Conservation (phyloP, 805 yeast genomes). For the Cyberlindnera mrakii region DNA sequence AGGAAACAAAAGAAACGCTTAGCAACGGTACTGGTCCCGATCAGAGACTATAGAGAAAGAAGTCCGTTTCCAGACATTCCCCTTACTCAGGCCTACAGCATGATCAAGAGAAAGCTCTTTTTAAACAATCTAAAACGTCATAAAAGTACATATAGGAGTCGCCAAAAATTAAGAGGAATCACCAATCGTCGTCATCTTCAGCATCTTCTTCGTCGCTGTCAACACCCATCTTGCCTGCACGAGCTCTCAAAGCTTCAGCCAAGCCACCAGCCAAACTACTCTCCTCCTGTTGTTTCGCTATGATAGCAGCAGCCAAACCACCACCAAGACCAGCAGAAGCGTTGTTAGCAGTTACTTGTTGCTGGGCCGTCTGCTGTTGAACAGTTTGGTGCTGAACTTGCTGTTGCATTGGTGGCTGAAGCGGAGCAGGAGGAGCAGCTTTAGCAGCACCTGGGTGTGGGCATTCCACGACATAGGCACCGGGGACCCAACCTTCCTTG, state of each 20-base stretch:
- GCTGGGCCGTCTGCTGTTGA: constrained; percentile 30
- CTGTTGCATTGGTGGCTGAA: constrained; percentile 31
- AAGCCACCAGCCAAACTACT: constrained; percentile 70
- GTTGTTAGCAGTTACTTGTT: constrained; percentile 16
- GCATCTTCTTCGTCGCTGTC: constrained; percentile 69
- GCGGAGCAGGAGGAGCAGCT: constrained; percentile 37
- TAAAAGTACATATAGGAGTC: background rate
- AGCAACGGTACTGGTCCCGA: too few species aligned
- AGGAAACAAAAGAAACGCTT: too few species aligned
- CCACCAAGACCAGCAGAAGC: constrained; percentile 30
- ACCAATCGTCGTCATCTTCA: constrained; percentile 71
- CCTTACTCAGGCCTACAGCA: too few species aligned
- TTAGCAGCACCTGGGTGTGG: constrained; percentile 34
- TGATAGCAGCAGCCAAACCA: constrained; percentile 65
- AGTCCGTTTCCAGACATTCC: too few species aligned
- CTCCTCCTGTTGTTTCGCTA: constrained; percentile 57
- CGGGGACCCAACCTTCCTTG: constrained; percentile 95
- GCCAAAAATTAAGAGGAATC: constrained; percentile 27
- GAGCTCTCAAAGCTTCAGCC: constrained; percentile 79
- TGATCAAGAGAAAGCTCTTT: too few species aligned
- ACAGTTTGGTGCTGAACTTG: constrained; percentile 32
- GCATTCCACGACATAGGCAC: constrained; percentile 71
- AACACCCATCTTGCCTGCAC: constrained; percentile 55
- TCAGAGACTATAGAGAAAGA: too few species aligned
- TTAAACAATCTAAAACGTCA: too few species aligned